Base-by-base conservation (phyloP, 768 basidiomycete genomes). In the Lyophyllum decastes region DNA sequence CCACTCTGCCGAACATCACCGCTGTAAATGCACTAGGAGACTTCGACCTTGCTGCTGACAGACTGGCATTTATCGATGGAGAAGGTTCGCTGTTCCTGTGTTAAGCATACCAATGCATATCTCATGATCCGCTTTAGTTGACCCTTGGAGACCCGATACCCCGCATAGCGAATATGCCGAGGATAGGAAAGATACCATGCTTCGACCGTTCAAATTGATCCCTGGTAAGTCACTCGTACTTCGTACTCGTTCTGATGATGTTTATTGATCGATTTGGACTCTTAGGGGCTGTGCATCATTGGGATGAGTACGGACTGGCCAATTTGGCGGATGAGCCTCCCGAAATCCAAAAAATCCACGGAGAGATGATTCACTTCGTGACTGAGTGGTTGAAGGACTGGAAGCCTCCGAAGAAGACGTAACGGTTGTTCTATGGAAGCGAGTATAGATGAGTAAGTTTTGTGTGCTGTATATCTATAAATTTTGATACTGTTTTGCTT, bases 131-230 rank as follows among this genome's bases (percentile, higher is more conserved):
- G 9, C 30, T 7, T n/a, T 25, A 92, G 91, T 90, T 30, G 94
- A 96, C 72, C 94, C 94, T 16, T 97, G 94, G 94, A 82, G 89
- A 55, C 92, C 94, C 0, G 86, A 85, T 63, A 93, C 91, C 10
- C 91, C 92, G 0, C 92, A 92, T 68, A 90, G 90, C 61, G 52
- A 53, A 25, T 83, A 90, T 49, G 93, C 94, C 2, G 66, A 73
- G 6, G 78, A 84, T 47, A 79, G 94, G 17, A 70, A 78, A 43
- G 92, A 94, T 70, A 94, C 92, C 0, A 72, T 87, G 16, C 66
- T 86, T 34, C 78, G 81, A 38, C 95, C 95, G 0, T 94, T 94
- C 74, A 94, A 95, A 69, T 66, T 95, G 41, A 97, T 97, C 57
- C 88, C 88, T 10, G 79, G 94, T 94, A 19, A 26, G 35, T n/a